phyloP scores from a whole-genome alignment of 805 yeast species.

The Barnettozyma sucrosica region DNA sequence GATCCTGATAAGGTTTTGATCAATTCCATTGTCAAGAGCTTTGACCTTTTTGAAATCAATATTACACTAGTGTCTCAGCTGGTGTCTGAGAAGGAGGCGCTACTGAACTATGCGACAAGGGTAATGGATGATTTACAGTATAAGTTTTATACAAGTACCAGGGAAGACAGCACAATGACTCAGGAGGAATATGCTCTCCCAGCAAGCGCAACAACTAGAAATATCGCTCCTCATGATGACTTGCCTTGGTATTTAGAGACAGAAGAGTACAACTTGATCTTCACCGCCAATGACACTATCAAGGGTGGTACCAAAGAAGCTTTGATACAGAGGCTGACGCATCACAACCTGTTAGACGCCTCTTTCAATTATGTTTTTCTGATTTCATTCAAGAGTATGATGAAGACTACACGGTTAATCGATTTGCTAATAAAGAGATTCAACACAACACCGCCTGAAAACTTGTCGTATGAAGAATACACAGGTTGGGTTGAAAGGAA shows the following conservation, averaged over 20 bases:
- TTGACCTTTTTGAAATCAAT: constrained; percentile 30
- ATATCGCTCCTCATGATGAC: constrained; percentile 29
- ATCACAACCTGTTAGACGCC: constrained; percentile 58
- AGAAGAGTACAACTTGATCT: constrained; percentile 53
- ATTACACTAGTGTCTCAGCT: constrained; percentile 46
- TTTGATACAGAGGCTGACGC: constrained; percentile 72
- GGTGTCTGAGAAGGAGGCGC: constrained; percentile 63
- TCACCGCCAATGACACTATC: constrained; percentile 63
- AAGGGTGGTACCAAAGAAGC: constrained; percentile 84
- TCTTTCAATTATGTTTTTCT: constrained; percentile 64
- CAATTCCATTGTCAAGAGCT: constrained; percentile 29
- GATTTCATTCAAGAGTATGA: constrained; percentile 70
- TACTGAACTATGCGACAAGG: constrained; percentile 68
- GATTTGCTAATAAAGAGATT: constrained; percentile 57
- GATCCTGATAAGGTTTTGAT: constrained; percentile 28
- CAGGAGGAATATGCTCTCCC: constrained; percentile 26
- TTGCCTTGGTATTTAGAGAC: constrained; percentile 70
- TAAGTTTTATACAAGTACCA: constrained; percentile 46
- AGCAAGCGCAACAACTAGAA: constrained; percentile 23
- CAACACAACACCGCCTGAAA: constrained; percentile 77
- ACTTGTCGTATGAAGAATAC: constrained; percentile 76
- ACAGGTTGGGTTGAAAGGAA: constrained; percentile 70
- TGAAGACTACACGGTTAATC: constrained; percentile 59
- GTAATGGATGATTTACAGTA: constrained; percentile 68
- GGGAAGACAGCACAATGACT: constrained; percentile 29